Percentiles rank a stretch among this genome's conserved stretches.
These are phyloP conservation scores for Diplogelasinospora grovesii DNA, from an alignment of 495 filamentous ascomycete species.

Conservation along the genomic window DNA sequence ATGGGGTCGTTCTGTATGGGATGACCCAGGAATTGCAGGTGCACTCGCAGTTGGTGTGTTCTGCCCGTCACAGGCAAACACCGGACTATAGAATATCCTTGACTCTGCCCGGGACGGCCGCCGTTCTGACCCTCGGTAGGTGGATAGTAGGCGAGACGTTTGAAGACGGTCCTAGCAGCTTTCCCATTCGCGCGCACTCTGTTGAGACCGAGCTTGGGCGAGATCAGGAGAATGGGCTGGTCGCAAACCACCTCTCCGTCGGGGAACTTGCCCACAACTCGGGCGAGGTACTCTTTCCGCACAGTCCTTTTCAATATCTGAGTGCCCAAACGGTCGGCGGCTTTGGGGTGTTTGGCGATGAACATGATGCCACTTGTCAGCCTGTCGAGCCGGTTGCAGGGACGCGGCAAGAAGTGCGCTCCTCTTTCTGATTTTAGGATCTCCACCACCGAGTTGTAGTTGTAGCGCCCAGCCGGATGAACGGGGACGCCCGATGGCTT, in stretches of 20 bases:
- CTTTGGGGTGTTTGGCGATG: constrained; percentile 74
- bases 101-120: constrained; percentile 23
- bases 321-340: constrained; percentile 65
- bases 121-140: constrained; percentile 24
- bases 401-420: constrained; percentile 61
- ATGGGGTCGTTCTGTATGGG: constrained; percentile 97
- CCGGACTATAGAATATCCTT: constrained; percentile 90
- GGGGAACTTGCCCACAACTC: constrained; percentile 87
- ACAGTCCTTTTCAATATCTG: constrained; percentile 72
- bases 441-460: constrained; percentile 88
- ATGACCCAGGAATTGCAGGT: constrained; percentile 89
- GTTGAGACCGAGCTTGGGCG: constrained; percentile 91
- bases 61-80: constrained; percentile 89
- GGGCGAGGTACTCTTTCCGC: constrained; percentile 88
- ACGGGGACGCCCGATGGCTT: constrained; percentile 94
- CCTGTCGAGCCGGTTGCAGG: constrained; percentile 90
- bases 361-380: constrained; percentile 97
- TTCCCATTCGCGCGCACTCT: constrained; percentile 90
- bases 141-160: constrained; percentile 80
- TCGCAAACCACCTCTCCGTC: constrained; percentile 78
- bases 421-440: constrained; percentile 79
- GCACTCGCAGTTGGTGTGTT: constrained; percentile 92
- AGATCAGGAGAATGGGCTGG: constrained; percentile 88
- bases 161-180: constrained; percentile 81
- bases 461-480: constrained; percentile 89